Evolutionary conservation across 176 grass and related monocot genomes (phyloP).

Genomic region (Aegilops tauschii): DNA sequence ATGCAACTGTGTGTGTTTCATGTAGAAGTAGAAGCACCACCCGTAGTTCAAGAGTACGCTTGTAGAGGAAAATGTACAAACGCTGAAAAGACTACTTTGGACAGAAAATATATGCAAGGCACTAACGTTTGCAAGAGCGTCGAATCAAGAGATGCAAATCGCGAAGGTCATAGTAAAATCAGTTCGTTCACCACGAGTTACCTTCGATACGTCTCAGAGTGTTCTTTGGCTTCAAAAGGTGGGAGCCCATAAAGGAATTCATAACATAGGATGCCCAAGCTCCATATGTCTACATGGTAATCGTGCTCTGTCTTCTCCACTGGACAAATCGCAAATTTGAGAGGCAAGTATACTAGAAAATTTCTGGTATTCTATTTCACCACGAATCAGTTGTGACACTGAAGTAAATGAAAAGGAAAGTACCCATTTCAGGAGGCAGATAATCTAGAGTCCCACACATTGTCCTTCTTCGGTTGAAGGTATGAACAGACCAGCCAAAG

Average conservation of each 20-base stretch:
- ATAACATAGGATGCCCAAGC: constrained; percentile 86
- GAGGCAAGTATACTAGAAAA: constrained; percentile 6
- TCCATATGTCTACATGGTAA: constrained; percentile 93
- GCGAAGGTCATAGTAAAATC: neutral
- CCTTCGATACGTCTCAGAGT: constrained; percentile 92
- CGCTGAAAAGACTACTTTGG: no score
- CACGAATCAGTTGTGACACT: neutral
- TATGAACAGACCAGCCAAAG: constrained; percentile 96
- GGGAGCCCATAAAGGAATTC: constrained; percentile 90
- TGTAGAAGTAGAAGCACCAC: no score
- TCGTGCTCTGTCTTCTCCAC: constrained; percentile 92
- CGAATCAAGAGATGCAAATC: neutral
- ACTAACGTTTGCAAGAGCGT: neutral
- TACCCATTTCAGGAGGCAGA: constrained; percentile 99
- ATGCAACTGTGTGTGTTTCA: no score
- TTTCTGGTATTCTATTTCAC: neutral
- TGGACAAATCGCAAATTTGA: constrained; percentile 36
- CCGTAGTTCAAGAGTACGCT: no score
- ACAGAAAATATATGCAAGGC: neutral
- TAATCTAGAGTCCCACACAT: constrained; percentile 98
- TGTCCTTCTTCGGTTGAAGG: constrained; percentile 78
- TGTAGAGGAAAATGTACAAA: no score
- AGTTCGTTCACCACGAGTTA: constrained; percentile 31
- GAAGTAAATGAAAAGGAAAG: constrained; percentile 17
- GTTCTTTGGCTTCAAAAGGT: constrained; percentile 96